These are phyloP conservation scores for Saturnispora serradocipensis DNA, from an alignment of 805 yeast species.

Conservation along the genomic window DNA sequence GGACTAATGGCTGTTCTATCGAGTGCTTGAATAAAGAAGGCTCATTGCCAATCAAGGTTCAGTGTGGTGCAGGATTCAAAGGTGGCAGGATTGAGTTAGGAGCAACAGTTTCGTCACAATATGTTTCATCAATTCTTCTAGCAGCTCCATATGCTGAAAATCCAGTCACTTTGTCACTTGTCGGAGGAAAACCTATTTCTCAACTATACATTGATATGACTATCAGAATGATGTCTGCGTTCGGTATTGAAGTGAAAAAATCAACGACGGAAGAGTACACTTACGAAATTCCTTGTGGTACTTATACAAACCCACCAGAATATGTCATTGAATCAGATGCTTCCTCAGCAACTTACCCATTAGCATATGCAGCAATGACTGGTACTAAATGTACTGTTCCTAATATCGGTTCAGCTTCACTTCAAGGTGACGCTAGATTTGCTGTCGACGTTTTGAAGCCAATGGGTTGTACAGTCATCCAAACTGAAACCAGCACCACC, in stretches of 20 bases:
- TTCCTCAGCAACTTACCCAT: conserved; percentile 93
- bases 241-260: conserved; percentile 70
- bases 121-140: conserved; percentile 92
- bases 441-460: conserved; percentile 88
- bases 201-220: conserved; percentile 97
- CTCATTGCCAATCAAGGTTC: conserved; percentile 73
- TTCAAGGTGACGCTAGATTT: conserved; percentile 96
- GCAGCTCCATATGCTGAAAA: conserved; percentile 92
- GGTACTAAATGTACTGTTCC: conserved; percentile 91
- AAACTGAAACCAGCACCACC: conserved; percentile 78
- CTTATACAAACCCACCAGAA: conserved; percentile 69
- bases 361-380: conserved; percentile 94
- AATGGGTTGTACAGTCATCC: conserved; percentile 89
- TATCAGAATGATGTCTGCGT: conserved; percentile 84
- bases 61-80: conserved; percentile 58
- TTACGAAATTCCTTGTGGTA: conserved; percentile 82
- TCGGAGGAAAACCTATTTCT: conserved; percentile 96
- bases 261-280: conserved; percentile 70
- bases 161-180: conserved; percentile 80
- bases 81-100: conserved; percentile 93
- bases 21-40: conserved; percentile 67
- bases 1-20: conserved; percentile 67
- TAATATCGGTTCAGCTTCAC: conserved; percentile 81
- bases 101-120: conserved; percentile 95
- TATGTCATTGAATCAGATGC: conserved; percentile 96